These are phyloP conservation scores for Trypethelium eluteriae DNA, from an alignment of 495 filamentous ascomycete genomes.

Conservation along the genomic window DNA sequence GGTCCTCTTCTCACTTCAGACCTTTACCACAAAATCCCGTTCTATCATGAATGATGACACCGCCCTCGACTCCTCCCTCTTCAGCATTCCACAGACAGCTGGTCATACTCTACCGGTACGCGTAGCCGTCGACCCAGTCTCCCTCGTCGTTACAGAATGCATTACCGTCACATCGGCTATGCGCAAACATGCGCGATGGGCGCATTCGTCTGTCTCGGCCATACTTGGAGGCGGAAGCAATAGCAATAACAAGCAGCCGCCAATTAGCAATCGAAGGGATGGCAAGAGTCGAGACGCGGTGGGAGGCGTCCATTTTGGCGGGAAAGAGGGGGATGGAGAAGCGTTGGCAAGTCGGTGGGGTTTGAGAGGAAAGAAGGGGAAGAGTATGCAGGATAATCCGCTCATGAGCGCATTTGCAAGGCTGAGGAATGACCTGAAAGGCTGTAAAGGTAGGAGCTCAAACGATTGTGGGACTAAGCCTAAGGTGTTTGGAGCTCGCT, in stretches of 20 bases:
- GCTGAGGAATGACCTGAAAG: conserved; percentile 77
- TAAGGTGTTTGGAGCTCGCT: conserved; percentile 3
- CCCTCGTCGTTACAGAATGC: conserved; percentile 96
- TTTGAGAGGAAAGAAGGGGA: conserved; percentile 88
- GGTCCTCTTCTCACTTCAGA: neutral
- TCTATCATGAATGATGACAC: conserved; percentile 15
- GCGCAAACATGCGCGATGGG: conserved; percentile 95
- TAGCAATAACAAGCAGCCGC: conserved; percentile 23
- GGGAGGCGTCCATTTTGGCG: conserved; percentile 11
- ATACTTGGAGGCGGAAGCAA: conserved; percentile 68
- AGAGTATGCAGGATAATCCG: conserved; percentile 97
- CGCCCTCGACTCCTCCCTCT: neutral
- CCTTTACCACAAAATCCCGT: neutral
- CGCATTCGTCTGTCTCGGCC: conserved; percentile 90
- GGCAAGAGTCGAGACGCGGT: conserved; percentile 26
- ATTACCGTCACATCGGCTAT: conserved; percentile 96
- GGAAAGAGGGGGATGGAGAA: conserved; percentile 41
- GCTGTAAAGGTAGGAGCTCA: conserved; percentile 61
- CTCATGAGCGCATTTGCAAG: conserved; percentile 92
- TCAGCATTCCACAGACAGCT: neutral
- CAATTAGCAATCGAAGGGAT: conserved; percentile 16
- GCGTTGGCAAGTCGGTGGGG: conserved; percentile 68
- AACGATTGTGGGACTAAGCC: neutral
- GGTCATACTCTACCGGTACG: conserved; percentile 31
- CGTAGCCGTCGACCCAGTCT: conserved; percentile 88